Conservation (phyloP, 305 asterid species). For the Euphrasia arctica region DNA sequence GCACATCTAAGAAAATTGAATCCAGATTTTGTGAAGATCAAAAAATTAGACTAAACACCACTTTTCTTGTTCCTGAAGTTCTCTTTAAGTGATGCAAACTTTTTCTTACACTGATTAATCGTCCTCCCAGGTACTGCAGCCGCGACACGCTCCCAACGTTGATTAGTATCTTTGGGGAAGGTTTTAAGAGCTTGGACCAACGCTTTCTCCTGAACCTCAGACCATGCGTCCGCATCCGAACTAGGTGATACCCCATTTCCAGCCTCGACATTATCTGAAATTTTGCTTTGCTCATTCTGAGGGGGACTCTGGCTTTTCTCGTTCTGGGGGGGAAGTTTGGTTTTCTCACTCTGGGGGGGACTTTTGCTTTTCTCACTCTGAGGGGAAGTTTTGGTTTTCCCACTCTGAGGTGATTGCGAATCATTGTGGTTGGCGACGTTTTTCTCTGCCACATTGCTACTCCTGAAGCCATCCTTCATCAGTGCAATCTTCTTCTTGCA, state of each 20-base stretch:
- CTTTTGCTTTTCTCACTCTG: neutral
- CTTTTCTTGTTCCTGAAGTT: constrained; percentile 83
- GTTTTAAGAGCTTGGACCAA: constrained; percentile 86
- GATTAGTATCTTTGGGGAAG: constrained; percentile 75
- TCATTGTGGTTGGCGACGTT: constrained; percentile 28
- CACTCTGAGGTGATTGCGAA: constrained; percentile 31
- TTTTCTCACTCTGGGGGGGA: too few species aligned
- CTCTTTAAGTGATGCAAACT: constrained; percentile 64
- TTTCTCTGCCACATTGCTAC: constrained; percentile 39
- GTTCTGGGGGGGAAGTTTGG: neutral
- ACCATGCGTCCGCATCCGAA: constrained; percentile 72
- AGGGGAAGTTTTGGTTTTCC: constrained; percentile 6
- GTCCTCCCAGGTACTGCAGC: constrained; percentile 86
- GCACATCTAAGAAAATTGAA: constrained; percentile 12
- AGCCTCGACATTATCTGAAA: constrained; percentile 26
- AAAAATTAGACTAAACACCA: constrained; percentile 28
- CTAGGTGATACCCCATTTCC: constrained; percentile 43
- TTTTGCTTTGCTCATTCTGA: constrained; percentile 34
- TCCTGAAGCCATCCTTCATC: constrained; percentile 79
- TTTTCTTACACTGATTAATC: constrained; percentile 69
- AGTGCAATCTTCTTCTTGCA: constrained; percentile 71
- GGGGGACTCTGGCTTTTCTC: constrained; percentile 6
- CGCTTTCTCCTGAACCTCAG: constrained; percentile 80
- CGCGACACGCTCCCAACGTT: constrained; percentile 92
- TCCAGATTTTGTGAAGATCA: constrained; percentile 4